Percentiles rank a stretch among this genome's conserved stretches.
phyloP scores from a whole-genome alignment of 768 basidiomycete genomes.

The Gloeopeniophorella convolvens region DNA sequence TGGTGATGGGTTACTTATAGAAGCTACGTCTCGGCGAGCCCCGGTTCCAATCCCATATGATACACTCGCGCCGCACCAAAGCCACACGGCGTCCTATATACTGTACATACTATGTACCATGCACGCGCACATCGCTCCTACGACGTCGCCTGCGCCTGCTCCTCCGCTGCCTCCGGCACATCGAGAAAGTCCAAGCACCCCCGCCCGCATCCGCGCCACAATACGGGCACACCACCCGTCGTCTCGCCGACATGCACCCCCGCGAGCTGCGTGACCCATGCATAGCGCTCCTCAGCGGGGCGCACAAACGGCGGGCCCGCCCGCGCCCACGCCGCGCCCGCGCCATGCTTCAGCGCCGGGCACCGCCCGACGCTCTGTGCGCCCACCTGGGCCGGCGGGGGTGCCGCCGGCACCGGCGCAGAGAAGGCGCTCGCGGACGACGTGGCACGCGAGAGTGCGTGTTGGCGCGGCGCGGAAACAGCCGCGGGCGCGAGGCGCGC shows the following conservation, averaged over 20 bases:
- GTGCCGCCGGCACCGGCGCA: no score
- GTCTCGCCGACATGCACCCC: constrained; percentile 15
- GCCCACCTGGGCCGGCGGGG: neutral
- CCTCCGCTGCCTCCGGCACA: neutral
- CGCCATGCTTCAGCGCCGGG: constrained; percentile 14
- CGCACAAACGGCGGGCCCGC: constrained; percentile 15
- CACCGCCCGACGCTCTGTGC: constrained; percentile 12
- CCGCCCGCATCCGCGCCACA: constrained; percentile 19
- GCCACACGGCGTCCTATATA: no score
- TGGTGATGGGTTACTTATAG: no score
- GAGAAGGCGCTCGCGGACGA: constrained; percentile 9
- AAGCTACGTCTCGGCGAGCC: no score
- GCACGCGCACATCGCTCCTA: no score
- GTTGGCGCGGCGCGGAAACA: constrained; percentile 10
- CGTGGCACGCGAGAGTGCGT: constrained; percentile 15
- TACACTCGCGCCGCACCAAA: no score
- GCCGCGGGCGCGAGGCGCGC: constrained; percentile 11
- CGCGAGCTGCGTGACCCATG: constrained; percentile 16
- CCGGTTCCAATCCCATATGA: no score
- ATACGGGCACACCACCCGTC: constrained; percentile 17
- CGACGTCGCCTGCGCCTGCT: neutral
- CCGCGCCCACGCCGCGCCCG: constrained; percentile 6
- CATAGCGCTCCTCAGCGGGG: constrained; percentile 16
- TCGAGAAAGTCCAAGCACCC: constrained; percentile 18
- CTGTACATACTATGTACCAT: no score